Conservation (phyloP, 23 red algal species). For the Gracilaria vermiculophylla region DNA sequence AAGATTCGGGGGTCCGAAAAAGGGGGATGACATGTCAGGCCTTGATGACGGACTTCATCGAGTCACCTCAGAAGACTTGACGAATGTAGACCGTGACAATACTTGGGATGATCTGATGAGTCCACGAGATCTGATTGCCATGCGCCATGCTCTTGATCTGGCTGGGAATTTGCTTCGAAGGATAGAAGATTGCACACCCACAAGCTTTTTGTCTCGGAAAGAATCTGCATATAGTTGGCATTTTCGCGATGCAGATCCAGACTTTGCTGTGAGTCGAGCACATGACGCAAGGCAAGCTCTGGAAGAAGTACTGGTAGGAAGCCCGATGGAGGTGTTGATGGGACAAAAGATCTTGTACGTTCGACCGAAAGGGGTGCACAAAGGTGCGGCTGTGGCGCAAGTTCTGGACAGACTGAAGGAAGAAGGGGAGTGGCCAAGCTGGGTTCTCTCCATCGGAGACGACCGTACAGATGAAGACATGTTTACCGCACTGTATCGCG, state of each 20-base stretch:
- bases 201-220: constrained; percentile 78
- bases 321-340: constrained; percentile 90
- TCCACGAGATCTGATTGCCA: constrained; percentile 50
- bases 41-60: constrained; percentile 12
- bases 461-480: constrained; percentile 94
- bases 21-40: constrained; percentile 1
- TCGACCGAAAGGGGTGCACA: constrained; percentile 88
- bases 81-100: not conserved
- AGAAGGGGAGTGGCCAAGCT: constrained; percentile 49
- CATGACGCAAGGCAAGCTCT: constrained; percentile 86
- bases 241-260: constrained; percentile 87
- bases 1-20: constrained; percentile 16
- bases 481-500: constrained; percentile 73
- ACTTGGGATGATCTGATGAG: constrained; percentile 63
- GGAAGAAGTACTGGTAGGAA: constrained; percentile 76
- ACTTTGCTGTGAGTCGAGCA: constrained; percentile 81
- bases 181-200: constrained; percentile 90
- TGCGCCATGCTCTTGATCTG: constrained; percentile 48
- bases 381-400: constrained; percentile 73
- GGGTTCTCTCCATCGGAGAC: constrained; percentile 84
- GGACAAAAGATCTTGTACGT: constrained; percentile 89
- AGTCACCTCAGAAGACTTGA: not conserved
- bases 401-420: constrained; percentile 32
- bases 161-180: constrained; percentile 71
- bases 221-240: constrained; percentile 87